A percentile compares a stretch with the other conserved stretches of the same genome.
phyloP scores from a whole-genome alignment of 441 rosid species.

The Omphalea diandra region DNA sequence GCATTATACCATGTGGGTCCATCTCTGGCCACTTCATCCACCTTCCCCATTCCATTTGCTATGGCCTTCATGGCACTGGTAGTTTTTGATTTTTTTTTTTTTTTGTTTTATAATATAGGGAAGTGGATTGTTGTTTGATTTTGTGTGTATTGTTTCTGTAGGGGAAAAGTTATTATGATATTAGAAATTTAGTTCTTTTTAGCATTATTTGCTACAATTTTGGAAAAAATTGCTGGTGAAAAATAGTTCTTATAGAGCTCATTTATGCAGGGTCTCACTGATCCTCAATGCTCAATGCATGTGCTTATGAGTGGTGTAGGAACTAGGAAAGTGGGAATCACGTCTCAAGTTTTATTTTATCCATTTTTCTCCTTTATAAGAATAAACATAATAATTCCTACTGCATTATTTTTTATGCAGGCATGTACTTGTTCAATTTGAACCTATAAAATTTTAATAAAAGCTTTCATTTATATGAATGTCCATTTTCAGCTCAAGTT shows the following conservation, averaged over 20 bases:
- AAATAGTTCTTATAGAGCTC: neutral
- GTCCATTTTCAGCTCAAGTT: neutral
- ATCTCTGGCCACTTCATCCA: conserved; percentile 91
- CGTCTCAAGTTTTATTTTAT: neutral
- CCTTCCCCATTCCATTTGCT: conserved; percentile 78
- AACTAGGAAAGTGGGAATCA: neutral
- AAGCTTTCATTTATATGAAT: neutral
- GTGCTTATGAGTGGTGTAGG: neutral
- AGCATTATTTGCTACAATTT: conserved; percentile 4
- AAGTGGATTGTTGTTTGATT: no score
- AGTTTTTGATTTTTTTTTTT: conserved; percentile 7
- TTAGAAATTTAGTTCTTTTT: neutral
- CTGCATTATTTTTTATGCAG: neutral
- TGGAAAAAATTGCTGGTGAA: neutral
- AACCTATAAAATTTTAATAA: neutral
- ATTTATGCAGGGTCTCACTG: neutral
- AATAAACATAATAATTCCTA: neutral
- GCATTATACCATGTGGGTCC: conserved; percentile 76
- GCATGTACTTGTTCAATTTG: no score
- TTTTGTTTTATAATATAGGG: neutral
- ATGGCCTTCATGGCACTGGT: conserved; percentile 95
- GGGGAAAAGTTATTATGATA: no score
- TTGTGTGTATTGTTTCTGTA: no score
- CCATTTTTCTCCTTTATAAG: neutral
- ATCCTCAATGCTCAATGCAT: no score